Base-by-base conservation (phyloP, 176 grass and related monocot genomes). In the Bonia amplexicaulis region DNA sequence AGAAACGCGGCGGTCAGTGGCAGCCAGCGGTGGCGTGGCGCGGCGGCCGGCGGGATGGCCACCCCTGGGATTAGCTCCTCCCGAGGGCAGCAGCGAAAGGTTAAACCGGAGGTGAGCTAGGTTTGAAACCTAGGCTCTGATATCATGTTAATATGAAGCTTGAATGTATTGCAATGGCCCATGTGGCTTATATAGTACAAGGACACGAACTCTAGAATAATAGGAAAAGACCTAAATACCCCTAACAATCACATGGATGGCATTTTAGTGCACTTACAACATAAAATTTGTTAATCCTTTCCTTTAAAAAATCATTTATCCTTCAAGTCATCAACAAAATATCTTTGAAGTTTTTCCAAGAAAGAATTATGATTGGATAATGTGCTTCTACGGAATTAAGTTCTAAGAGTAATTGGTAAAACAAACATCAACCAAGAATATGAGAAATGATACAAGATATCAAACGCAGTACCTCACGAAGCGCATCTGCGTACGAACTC, bases 401-500 rank as follows among this genome's bases (percentile, higher is more conserved):
- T 31, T 58, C 9, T 73, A 59, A 14, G 23, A 71, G 25, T 42
- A 22, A 45, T 39, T 61, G 9, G 51, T 70, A 54, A 64, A 66
- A 42, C 16, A 81, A 42, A 77, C n/a, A 73, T 22, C 27, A 69
- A 71, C 15, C 49, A n/a, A 61, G 9, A 31, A 69, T 69, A 41
- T 15, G 76, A 64, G 27, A 69, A 1, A 49, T 9, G 11, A 69
- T 55, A 62, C 19, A 76, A 37, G 44, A 71, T 16, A 69, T 73
- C 26, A 87, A 80, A 46, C 5, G 9, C 53, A 78, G 72, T 90
- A 99, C 97, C 91, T 99, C 97, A 90, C 97, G 97, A 82, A 99
- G 97, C 68, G 93, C 97, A 92, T 99, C 97, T 40, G 93, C 97
- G 26, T 99, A 99, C 60, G 97, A 99, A 76, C 97, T 99, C 97